Percentiles rank a stretch among this genome's conserved stretches.
Evolutionary conservation across 1,139 yeast species (phyloP).

Genomic region (Kodamaea alishanica): DNA sequence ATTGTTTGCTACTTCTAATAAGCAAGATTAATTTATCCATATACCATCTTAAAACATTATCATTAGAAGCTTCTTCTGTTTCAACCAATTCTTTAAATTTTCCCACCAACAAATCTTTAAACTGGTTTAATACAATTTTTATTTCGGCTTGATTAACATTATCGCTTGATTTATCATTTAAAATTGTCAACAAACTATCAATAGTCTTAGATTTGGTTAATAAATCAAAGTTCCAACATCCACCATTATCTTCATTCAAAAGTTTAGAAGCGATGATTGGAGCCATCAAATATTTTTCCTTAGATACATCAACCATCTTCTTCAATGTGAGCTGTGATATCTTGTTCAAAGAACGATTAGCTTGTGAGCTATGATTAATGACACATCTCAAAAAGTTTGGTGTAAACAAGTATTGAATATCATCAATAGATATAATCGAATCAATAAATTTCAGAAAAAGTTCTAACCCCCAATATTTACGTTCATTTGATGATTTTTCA

Average conservation of each 20-base stretch:
- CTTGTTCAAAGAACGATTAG: conserved; percentile 63
- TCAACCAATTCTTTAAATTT: conserved; percentile 23
- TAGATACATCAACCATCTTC: conserved; percentile 37
- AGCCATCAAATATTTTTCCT: conserved; percentile 40
- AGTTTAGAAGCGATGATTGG: conserved; percentile 48
- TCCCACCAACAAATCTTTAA: conserved; percentile 23
- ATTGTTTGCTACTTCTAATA: conserved; percentile 46
- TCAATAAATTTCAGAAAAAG: conserved; percentile 53
- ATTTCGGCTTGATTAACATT: conserved; percentile 15
- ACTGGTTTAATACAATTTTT: conserved; percentile 15
- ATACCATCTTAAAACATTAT: conserved; percentile 58
- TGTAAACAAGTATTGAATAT: conserved; percentile 50
- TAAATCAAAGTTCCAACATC: conserved; percentile 72
- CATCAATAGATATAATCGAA: conserved; percentile 25
- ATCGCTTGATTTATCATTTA: conserved; percentile 18
- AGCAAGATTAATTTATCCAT: conserved; percentile 63
- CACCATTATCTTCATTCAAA: conserved; percentile 49
- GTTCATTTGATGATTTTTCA: conserved; percentile 73
- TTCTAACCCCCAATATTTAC: conserved; percentile 85
- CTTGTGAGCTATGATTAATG: conserved; percentile 71
- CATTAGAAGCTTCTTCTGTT: conserved; percentile 24
- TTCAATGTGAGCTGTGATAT: conserved; percentile 55
- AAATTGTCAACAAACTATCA: conserved; percentile 44
- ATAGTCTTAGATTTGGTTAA: conserved; percentile 71
- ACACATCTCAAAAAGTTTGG: conserved; percentile 71